Percentiles rank a stretch among this genome's conserved stretches.
Conservation (phyloP, 495 filamentous ascomycete genomes). For the Baudoinia panamericana region DNA sequence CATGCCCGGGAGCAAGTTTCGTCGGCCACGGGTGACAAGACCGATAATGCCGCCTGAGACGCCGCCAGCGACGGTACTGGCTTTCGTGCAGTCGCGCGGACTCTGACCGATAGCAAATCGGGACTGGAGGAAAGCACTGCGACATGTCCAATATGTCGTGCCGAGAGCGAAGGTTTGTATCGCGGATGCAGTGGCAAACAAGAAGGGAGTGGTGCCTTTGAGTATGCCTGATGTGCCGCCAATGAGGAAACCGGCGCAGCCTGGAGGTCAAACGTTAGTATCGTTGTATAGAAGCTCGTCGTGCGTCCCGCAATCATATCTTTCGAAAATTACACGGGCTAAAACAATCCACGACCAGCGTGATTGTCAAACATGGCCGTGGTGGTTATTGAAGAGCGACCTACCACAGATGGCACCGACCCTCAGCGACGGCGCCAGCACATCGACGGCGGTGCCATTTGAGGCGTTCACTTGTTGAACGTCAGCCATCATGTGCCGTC, state of each 20-base stretch:
- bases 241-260: slow-evolving; percentile 46
- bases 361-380: too few species aligned
- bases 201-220: slow-evolving; percentile 46
- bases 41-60: slow-evolving; percentile 52
- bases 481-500: too few species aligned
- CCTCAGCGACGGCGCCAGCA: slow-evolving; percentile 13
- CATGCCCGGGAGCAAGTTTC: slow-evolving; percentile 44
- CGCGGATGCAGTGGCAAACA: slow-evolving; percentile 61
- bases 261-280: too few species aligned
- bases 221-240: slow-evolving; percentile 59
- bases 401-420: slow-evolving; percentile 17
- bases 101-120: slow-evolving; percentile 21
- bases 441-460: too few species aligned
- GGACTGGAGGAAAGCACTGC: slow-evolving; percentile 28
- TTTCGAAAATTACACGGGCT: too few species aligned
- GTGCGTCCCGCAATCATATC: too few species aligned
- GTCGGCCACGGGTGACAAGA: slow-evolving; percentile 47
- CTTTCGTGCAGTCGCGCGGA: slow-evolving; percentile 42
- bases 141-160: slow-evolving; percentile 52
- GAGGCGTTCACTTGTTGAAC: too few species aligned
- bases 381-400: slow-evolving; percentile 2
- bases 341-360: too few species aligned
- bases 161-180: slow-evolving; percentile 72
- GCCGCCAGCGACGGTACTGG: slow-evolving; percentile 55
- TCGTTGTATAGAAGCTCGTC: too few species aligned